Base-by-base conservation (phyloP, 768 basidiomycete species). In the Amanita fuliginea region DNA sequence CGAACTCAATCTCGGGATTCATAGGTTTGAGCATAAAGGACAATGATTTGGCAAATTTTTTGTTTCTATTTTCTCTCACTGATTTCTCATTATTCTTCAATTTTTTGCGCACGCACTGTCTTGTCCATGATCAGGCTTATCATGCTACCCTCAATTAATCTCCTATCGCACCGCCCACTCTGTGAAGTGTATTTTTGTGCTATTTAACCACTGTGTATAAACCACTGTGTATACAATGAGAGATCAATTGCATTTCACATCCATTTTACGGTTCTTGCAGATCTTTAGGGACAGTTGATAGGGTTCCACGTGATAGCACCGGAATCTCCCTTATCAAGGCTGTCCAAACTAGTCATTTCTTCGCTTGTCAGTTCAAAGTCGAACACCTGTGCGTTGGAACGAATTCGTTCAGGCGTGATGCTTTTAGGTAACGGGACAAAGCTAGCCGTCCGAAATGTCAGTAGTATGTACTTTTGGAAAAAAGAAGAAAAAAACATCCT, bases 221-320 rank as follows among this genome's bases (percentile, higher is more conserved):
- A 32, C 30, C 40, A n/a, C 9, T 21, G 28, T 33, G 47, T 33
- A 32, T 32, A 48, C 35, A 41, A 40, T 6, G 33, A n/a, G 4
- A 35, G 21, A 21, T 18, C 34, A 16, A 5, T 16, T 22, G 6
- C 46, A 47, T 36, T 40, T 30, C n/a, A 24, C 37, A 46, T 16
- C 22, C 6, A 21, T 36, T 14, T 10, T 8, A 33, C 32, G 18
- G 10, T 46, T 30, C 30, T 5, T 32, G 32, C n/a, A 6, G 3
- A 13, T 11, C 36, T 53, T 67, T 56, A 76, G 28, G 67, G 62
- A 14, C 62, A 71, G 55, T 86, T 72, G 26, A 91, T 76, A 5
- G 90, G 89, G 58, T 95, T 90, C 93, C 91, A 95, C 53, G 76
- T 82, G 39, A 86, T 65, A 0, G 83, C 78, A 2, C 91, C 91